These are phyloP conservation scores for Plantago rigida DNA, from an alignment of 305 asterid genomes.

Conservation along the genomic window DNA sequence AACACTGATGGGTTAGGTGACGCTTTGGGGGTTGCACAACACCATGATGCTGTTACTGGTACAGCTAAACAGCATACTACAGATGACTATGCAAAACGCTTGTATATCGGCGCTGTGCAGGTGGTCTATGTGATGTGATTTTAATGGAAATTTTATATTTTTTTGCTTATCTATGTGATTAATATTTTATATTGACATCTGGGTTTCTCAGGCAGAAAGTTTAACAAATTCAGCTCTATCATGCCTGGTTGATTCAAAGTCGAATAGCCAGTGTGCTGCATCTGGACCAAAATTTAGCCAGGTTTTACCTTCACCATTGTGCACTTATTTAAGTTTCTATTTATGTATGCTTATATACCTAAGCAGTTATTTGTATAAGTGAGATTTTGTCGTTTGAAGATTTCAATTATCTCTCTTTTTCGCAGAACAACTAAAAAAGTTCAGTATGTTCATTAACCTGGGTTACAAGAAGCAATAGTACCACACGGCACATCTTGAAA, in stretches of 20 bases:
- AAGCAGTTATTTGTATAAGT: slow-evolving; percentile 6
- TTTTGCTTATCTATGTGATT: neutral
- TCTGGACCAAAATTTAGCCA: slow-evolving; percentile 40
- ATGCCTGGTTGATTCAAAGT: slow-evolving; percentile 44
- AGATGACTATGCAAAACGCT: slow-evolving; percentile 70
- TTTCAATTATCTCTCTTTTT: too few relatives aligned
- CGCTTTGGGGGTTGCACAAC: slow-evolving; percentile 70
- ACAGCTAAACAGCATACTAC: slow-evolving; percentile 84
- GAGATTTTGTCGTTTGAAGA: neutral
- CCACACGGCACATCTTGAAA: too few relatives aligned
- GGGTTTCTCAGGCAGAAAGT: slow-evolving; percentile 42
- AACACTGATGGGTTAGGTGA: slow-evolving; percentile 57
- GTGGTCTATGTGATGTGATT: slow-evolving; percentile 25
- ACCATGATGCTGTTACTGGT: slow-evolving; percentile 77
- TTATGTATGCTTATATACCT: neutral
- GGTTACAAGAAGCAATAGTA: too few relatives aligned
- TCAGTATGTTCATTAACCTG: too few relatives aligned
- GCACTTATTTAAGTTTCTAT: slow-evolving; percentile 9
- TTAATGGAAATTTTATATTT: neutral
- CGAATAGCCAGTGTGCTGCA: slow-evolving; percentile 32
- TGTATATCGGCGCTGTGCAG: slow-evolving; percentile 67
- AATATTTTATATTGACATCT: slow-evolving; percentile 2
- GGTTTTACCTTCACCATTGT: slow-evolving; percentile 29
- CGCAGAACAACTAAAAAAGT: too few relatives aligned
- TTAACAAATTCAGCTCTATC: slow-evolving; percentile 59